Base-by-base conservation (phyloP, 169 alveolate species). In the Plasmodium cynomolgi region DNA sequence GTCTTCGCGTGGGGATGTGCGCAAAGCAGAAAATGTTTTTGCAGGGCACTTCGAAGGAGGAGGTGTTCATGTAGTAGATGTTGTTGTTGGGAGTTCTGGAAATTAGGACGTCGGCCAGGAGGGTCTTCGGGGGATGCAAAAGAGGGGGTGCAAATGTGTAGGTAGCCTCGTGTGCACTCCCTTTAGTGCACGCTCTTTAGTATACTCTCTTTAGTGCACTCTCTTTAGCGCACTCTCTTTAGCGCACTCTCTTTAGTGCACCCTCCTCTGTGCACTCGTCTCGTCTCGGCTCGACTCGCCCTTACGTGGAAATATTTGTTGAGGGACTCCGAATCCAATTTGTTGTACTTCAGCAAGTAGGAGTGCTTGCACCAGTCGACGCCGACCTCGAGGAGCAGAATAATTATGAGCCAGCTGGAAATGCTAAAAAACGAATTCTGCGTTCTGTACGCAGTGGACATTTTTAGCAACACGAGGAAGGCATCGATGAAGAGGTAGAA, bases 311-410 rank as follows among this genome's bases (percentile, higher is more conserved):
- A 88, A 62, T 96, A 96, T 58, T 85, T 86, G 72, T 95, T 93
- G 92, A 96, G 95, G 29, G 96, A 96, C 23, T 88, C 95, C n/a
- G 98, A 95, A 11, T 75, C 83, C 31, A 97, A 83, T 29, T 95
- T 95, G 93, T 97, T 97, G 92, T 97, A 97, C 81, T 97, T 97
- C 33, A 97, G 93, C 80, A 97, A 91, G 93, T 95, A 97, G 34
- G 96, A 81, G 80, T 96, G 98, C 95, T 97, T 97, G 74, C 96
- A 92, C 97, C 97, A 97, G 77, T 97, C 99, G 33, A 97, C 98
- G 50, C 97, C 84, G 47, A 97, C 92, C 88, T 97, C 99, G 68
- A 97, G 96, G 15, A 96, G 79, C 74, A 95, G 90, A 72, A 97
- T 96, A 56, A 94, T 80, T 39, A 91, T 84, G 84, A 96, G 95